Evolutionary conservation across 139 green algal genomes (phyloP).

Genomic region (Pycnococcus provasolii): DNA sequence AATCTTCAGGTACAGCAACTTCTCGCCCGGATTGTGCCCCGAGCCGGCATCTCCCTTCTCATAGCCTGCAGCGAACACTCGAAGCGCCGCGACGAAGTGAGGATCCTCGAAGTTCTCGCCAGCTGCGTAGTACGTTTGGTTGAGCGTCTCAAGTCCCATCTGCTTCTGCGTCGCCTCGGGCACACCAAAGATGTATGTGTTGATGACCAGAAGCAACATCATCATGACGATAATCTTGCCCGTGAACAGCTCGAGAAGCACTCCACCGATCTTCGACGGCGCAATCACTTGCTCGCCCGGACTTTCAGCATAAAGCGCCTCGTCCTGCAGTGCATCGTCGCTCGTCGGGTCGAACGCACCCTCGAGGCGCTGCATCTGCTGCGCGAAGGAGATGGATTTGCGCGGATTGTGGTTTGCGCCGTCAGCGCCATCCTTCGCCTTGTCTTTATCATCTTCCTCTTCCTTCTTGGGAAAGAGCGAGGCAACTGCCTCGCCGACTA

Average conservation of each 20-base stretch:
- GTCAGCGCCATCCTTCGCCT: no score
- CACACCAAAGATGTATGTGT: not conserved
- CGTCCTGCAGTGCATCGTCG: no score
- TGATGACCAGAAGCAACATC: constrained; percentile 10
- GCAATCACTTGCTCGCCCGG: not conserved
- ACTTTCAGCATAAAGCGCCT: no score
- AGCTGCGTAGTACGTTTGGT: not conserved
- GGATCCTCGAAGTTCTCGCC: constrained; percentile 1
- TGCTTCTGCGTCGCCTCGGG: constrained; percentile 6
- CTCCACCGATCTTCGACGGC: not conserved
- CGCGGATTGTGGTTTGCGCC: no score
- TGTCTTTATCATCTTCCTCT: not conserved
- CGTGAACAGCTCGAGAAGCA: constrained; percentile 12
- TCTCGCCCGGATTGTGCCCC: not conserved
- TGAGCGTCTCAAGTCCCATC: not conserved
- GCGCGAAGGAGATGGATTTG: no score
- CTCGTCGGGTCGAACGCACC: no score
- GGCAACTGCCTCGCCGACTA: not conserved
- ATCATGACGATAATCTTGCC: constrained; percentile 17
- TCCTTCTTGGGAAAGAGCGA: not conserved
- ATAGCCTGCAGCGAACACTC: constrained; percentile 2
- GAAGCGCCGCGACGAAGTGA: not conserved
- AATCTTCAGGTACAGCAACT: constrained; percentile 11
- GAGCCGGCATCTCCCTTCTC: not conserved
- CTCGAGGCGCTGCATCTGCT: no score